These are phyloP conservation scores for Letharia lupina DNA, from an alignment of 495 filamentous ascomycete species.

Conservation along the genomic window DNA sequence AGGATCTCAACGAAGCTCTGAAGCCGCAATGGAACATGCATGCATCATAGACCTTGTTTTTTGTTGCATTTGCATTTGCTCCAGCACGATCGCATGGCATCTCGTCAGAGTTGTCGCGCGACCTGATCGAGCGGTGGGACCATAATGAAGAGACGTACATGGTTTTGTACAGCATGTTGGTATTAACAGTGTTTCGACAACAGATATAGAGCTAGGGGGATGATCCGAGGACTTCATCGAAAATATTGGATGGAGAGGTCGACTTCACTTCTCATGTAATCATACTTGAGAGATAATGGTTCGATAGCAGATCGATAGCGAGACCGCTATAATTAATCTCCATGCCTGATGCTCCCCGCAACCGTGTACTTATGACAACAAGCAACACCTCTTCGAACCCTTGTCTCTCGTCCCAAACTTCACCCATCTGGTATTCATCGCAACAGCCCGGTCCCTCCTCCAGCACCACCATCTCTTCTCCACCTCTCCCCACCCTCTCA, in stretches of 20 bases:
- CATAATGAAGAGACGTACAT: constrained; percentile 17
- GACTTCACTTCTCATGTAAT: constrained; percentile 15
- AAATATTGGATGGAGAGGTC: constrained; percentile 1
- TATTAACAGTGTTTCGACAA: background rate
- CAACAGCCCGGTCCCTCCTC: background rate
- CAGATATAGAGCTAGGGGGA: constrained; percentile 7
- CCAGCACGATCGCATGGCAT: constrained; percentile 5
- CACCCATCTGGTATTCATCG: background rate
- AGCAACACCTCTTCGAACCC: background rate
- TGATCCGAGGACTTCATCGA: background rate
- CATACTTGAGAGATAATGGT: constrained; percentile 5
- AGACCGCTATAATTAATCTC: background rate
- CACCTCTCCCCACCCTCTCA: background rate
- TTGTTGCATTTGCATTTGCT: background rate
- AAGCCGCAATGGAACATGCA: constrained; percentile 72
- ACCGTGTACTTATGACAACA: background rate
- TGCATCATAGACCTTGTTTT: constrained; percentile 2
- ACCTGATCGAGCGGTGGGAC: constrained; percentile 10
- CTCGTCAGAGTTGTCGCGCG: constrained; percentile 9
- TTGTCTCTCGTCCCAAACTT: background rate
- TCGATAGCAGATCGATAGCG: constrained; percentile 1
- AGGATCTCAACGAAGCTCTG: constrained; percentile 59
- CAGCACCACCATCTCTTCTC: background rate
- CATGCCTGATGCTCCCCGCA: background rate
- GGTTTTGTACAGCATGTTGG: constrained; percentile 7